Evolutionary conservation across 169 alveolate genomes (phyloP), one percentile per base, ranked within the genome.

Genomic region (Cryptosporidium xiaoi): DNA sequence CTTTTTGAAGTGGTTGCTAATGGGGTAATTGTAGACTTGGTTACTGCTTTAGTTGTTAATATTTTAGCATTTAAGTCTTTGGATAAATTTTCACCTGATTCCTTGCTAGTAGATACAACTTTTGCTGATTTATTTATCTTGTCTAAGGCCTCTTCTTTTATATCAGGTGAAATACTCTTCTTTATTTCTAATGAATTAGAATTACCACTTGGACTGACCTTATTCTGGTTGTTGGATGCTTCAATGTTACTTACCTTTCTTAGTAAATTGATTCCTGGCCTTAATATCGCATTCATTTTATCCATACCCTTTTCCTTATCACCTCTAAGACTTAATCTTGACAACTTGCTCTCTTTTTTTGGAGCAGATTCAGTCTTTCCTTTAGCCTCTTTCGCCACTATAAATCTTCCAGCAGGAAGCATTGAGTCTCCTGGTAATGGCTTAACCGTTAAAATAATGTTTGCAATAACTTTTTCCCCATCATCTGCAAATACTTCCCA

Each of bases 341-440:
- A 69, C 1, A 69, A 33, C 44, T 69, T 69, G 40, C 83, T 69
- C 16, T 69, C 83, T 15, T 69, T 69, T 53, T 34, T 69, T 1
- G 55, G 27, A 27, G 46, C 2, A 12, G 20, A 51, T 4, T 69
- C 68, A 1, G 51, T 64, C 44, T 69, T 69, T 33, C 56, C 46
- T 66, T 77, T 77, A n/a, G 77, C 10, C 18, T 40, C 90, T 20
- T 83, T 91, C 7, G 90, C 90, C 4, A 82, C 69, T 18, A 65
- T 87, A 60, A 92, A 92, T 2, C 92, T 65, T n/a, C 91, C 94
- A 2, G 96, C 95, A 15, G 96, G 96, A n/a, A 94, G 91, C 84
- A 87, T 91, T 0, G 96, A 67, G 33, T 87, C 82, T 20, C 53
- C 71, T 48, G 96, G 96, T 13, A 56, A 69, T 34, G 94, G 93